These are phyloP conservation scores for Crataegus laevigata DNA, from an alignment of 306 rosid species.

Conservation along the genomic window DNA sequence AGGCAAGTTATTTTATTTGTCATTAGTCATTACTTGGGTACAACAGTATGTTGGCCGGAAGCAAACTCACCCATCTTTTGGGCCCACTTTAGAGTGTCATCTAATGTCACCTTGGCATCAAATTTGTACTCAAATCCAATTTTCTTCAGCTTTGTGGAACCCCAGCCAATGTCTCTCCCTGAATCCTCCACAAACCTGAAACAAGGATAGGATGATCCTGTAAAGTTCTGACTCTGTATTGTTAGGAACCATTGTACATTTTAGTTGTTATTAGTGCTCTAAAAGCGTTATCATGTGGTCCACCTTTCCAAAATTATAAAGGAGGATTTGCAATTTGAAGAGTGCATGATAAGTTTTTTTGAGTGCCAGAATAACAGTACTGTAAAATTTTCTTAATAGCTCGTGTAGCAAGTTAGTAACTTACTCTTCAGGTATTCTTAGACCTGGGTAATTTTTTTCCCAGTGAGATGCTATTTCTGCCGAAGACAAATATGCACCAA, in stretches of 20 bases:
- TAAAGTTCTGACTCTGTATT: too few species aligned
- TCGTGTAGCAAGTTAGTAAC: background rate
- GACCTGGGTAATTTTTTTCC: background rate
- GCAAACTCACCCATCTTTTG: background rate
- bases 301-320: too few species aligned
- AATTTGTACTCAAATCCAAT: slow-evolving; percentile 16
- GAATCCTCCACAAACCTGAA: slow-evolving; percentile 16
- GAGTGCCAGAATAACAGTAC: too few species aligned
- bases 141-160: slow-evolving; percentile 9
- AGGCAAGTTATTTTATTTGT: background rate
- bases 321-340: too few species aligned
- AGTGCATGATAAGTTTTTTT: background rate
- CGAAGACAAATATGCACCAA: background rate
- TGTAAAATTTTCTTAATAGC: too few species aligned
- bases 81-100: slow-evolving; percentile 4
- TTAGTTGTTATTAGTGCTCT: too few species aligned
- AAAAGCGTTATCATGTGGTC: too few species aligned
- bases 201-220: background rate
- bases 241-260: too few species aligned
- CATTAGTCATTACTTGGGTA: too few species aligned
- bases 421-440: slow-evolving; percentile 4
- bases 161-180: slow-evolving; percentile 12
- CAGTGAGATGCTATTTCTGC: slow-evolving; percentile 6
- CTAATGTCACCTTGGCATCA: slow-evolving; percentile 21
- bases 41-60: too few species aligned